Evolutionary conservation across 177 flowering plant species (phyloP).

Genomic region (Vitis hybrid): DNA sequence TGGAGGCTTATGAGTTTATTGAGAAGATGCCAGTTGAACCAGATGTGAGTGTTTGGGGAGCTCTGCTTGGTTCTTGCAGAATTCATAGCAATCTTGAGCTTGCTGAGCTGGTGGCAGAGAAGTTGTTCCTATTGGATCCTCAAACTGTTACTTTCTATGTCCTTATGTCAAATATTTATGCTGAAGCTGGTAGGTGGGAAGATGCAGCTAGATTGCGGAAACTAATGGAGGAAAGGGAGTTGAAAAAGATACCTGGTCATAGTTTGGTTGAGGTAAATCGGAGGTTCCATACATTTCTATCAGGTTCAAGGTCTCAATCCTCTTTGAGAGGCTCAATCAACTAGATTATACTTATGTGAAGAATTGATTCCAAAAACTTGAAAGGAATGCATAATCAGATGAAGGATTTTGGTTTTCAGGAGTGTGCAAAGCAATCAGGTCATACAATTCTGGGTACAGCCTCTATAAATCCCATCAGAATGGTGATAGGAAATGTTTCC

Average conservation of each 20-base stretch:
- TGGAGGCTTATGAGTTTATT: constrained; percentile 33
- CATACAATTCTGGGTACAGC: no score
- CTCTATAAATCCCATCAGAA: no score
- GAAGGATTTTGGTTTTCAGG: neutral
- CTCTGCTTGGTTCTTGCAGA: constrained; percentile 37
- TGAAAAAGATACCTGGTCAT: constrained; percentile 34
- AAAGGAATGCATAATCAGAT: no score
- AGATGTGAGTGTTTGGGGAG: constrained; percentile 40
- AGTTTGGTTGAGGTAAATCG: constrained; percentile 28
- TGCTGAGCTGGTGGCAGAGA: constrained; percentile 34
- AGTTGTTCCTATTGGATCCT: constrained; percentile 24
- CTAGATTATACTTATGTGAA: neutral
- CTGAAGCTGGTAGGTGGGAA: constrained; percentile 37
- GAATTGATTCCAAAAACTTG: no score
- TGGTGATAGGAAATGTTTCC: neutral
- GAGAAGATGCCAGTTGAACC: constrained; percentile 33
- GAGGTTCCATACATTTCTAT: constrained; percentile 25
- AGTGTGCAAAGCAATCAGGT: no score
- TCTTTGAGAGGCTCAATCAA: constrained; percentile 6
- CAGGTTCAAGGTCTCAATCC: constrained; percentile 15
- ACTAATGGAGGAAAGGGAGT: constrained; percentile 26
- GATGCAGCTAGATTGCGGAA: constrained; percentile 27
- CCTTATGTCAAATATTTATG: constrained; percentile 39
- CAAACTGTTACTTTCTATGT: constrained; percentile 26
- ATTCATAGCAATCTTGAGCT: constrained; percentile 30